Base-by-base conservation (phyloP, 148 eudicot species). In the Camellia granthamiana region DNA sequence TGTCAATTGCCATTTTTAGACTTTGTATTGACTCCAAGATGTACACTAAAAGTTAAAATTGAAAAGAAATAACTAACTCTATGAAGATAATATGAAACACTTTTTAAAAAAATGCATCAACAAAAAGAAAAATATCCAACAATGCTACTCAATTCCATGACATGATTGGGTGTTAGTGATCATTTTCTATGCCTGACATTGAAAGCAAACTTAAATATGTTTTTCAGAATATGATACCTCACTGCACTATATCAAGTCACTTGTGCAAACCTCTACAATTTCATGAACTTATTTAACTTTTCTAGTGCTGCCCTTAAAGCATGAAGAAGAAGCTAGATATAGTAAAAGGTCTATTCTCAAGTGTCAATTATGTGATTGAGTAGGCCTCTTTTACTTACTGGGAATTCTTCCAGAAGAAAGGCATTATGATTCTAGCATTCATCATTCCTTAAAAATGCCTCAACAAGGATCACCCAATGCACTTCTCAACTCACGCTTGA, bases 181-280 rank as follows among this genome's bases (percentile, higher is more conserved):
- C 47, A 44, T 69, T n/a, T 69, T 69, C 71, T 68, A 15, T 14
- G 10, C 72, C 46, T 68, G 51, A 69, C n/a, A 69, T 44, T 46
- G 7, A 43, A 43, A 3, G 51, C 15, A 46, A 16, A 38, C n/a
- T 5, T 69, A 7, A 69, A 69, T 46, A 69, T 43, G 51, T 5
- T 16, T 69, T 16, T 8, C 47, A 19, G 30, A 62, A 62, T 62
- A n/a, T 62, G 19, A n/a, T 69, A 69, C 72, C 7, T 69, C 9
- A 30, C 38, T 30, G 38, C 38, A 30, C 38, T 30, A 30, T 30
- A 30, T 30, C 38, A 30, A 30, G 38, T 30, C 38, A 30, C 38
- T 30, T 30, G 38, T 30, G 38, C 38, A 30, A 30, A 30, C 38
- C 38, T 30, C 38, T 30, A 30, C 38, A 30, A 30, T 30, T 30